Conservation (phyloP, 2,329 filamentous ascomycete species). For the Madurella mycetomatis region DNA sequence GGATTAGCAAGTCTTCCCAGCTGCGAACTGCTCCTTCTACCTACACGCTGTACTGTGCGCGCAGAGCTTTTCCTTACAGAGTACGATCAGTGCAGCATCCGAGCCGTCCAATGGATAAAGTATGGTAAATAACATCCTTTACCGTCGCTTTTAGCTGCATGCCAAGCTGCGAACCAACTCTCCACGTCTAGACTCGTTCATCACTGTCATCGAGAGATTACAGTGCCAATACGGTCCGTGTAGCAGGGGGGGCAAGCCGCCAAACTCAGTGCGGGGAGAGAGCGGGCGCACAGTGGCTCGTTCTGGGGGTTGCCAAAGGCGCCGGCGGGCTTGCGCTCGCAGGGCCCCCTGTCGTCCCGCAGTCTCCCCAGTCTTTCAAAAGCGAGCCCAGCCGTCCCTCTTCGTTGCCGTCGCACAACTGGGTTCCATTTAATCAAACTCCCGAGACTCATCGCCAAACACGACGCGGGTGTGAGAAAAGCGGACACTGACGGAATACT, state of each 20-base stretch:
- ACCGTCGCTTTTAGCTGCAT: not conserved
- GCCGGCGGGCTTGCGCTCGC: not conserved
- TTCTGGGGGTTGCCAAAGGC: not conserved
- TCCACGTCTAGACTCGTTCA: not conserved
- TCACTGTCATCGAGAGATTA: not conserved
- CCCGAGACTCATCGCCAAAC: conserved; percentile 2
- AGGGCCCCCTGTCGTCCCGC: conserved; percentile 10
- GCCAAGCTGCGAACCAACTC: not conserved
- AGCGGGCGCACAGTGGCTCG: conserved; percentile 8
- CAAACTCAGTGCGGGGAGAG: conserved; percentile 9
- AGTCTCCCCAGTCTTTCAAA: conserved; percentile 18
- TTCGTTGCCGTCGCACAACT: conserved; percentile 19
- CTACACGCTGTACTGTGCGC: too few relatives aligned
- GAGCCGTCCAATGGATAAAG: too few relatives aligned
- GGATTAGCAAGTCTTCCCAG: too few relatives aligned
- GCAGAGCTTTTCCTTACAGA: too few relatives aligned
- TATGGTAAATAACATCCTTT: not conserved
- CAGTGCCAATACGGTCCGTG: not conserved
- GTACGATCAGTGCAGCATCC: too few relatives aligned
- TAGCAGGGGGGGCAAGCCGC: not conserved
- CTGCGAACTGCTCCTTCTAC: too few relatives aligned
- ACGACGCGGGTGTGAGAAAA: conserved; percentile 7
- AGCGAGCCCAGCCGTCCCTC: conserved; percentile 13
- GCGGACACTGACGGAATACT: not conserved
- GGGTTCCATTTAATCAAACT: conserved; percentile 19